These are phyloP conservation scores for Verbascum thapsus DNA, from an alignment of 257 asterid species.

Conservation along the genomic window DNA sequence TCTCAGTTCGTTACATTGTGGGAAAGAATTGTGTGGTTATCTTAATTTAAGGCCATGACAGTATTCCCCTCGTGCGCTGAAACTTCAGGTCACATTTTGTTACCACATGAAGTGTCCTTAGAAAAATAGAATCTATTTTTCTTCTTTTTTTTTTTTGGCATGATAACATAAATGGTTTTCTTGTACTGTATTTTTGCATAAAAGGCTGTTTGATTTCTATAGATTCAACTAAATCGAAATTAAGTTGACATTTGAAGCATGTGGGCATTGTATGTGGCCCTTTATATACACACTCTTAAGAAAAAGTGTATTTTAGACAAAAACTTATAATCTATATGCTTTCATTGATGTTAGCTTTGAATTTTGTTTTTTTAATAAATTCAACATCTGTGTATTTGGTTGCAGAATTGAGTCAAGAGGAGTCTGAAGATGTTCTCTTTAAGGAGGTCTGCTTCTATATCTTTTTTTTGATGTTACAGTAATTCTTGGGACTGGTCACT, in stretches of 20 bases:
- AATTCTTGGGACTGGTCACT: too few species aligned
- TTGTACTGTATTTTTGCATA: conserved; percentile 15
- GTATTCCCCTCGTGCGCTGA: neutral
- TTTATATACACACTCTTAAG: too few species aligned
- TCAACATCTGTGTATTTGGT: conserved; percentile 34
- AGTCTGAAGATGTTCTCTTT: conserved; percentile 85
- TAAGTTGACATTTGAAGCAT: too few species aligned
- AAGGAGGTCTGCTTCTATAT: conserved; percentile 67
- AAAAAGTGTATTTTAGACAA: conserved; percentile 6
- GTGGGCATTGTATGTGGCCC: too few species aligned
- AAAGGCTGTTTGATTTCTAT: too few species aligned
- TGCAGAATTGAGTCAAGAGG: conserved; percentile 90
- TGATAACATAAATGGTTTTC: conserved; percentile 16
- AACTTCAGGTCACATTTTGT: conserved; percentile 5
- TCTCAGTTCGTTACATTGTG: neutral
- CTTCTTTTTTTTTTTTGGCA: too few species aligned
- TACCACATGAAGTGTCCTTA: neutral
- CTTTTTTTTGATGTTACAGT: conserved; percentile 16
- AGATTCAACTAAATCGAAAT: too few species aligned
- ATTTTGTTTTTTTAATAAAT: conserved; percentile 11
- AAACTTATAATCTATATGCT: conserved; percentile 17
- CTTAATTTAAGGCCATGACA: conserved; percentile 2
- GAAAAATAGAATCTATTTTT: too few species aligned
- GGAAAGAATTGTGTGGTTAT: conserved; percentile 18
- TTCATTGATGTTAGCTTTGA: neutral